A percentile compares a stretch with the other conserved stretches of the same genome.
These are phyloP conservation scores for Phyllosticta citribraziliensis DNA, from an alignment of 2,329 filamentous ascomycete genomes.

Conservation along the genomic window DNA sequence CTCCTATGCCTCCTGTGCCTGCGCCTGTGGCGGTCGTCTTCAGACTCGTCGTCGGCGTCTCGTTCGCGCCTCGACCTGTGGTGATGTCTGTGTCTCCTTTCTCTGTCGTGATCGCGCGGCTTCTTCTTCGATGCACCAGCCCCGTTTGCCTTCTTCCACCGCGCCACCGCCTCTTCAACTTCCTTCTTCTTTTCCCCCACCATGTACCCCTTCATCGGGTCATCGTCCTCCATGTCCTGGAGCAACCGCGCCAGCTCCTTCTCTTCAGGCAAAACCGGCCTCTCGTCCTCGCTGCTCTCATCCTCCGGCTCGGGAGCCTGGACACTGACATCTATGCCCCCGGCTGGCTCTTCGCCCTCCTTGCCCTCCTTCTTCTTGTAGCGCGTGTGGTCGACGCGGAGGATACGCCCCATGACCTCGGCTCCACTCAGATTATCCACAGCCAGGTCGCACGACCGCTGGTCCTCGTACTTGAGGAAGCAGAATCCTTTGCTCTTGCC, in stretches of 20 bases:
- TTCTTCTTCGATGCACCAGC: conserved; percentile 26
- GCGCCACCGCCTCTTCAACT: conserved; percentile 59
- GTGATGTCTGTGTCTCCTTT: conserved; percentile 4
- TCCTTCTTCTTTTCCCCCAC: conserved; percentile 89
- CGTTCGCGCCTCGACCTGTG: not conserved
- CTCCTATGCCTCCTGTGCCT: not conserved
- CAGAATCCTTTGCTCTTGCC: conserved; percentile 92
- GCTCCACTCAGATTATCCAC: conserved; percentile 93
- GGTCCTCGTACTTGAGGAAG: conserved; percentile 97
- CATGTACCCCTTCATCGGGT: conserved; percentile 91
- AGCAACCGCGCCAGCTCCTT: conserved; percentile 66
- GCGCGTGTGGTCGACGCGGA: conserved; percentile 85
- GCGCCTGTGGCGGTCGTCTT: not conserved
- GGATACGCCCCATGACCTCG: conserved; percentile 65
- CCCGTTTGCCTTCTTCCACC: conserved; percentile 37
- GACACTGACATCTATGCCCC: conserved; percentile 46
- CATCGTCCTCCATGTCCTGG: conserved; percentile 79
- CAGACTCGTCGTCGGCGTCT: not conserved
- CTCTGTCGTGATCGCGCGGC: not conserved
- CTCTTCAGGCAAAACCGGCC: conserved; percentile 71
- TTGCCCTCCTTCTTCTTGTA: conserved; percentile 80
- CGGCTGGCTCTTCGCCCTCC: conserved; percentile 42
- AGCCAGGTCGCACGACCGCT: conserved; percentile 87
- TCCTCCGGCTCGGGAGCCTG: conserved; percentile 32
- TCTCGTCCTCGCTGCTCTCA: conserved; percentile 30